Evolutionary conservation across 306 rosid genomes (phyloP).

Genomic region (Glycine soja): DNA sequence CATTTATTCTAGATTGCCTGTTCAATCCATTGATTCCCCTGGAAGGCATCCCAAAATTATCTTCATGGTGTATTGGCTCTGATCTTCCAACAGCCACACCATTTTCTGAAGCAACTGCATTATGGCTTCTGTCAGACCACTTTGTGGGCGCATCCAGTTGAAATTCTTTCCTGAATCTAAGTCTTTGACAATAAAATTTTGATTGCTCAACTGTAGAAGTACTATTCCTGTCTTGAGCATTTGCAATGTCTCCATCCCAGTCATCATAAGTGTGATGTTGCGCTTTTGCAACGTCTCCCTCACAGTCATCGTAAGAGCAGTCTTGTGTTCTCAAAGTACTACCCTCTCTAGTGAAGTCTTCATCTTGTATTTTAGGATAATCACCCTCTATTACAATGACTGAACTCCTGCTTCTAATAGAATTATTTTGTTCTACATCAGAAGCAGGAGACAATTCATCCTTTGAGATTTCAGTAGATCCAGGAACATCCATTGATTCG

Average conservation of each 20-base stretch:
- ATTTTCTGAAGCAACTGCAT: constrained; percentile 68
- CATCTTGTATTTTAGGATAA: constrained; percentile 63
- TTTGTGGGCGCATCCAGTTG: constrained; percentile 67
- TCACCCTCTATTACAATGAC: constrained; percentile 66
- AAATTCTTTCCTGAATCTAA: constrained; percentile 68
- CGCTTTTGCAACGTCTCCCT: constrained; percentile 56
- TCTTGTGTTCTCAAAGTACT: constrained; percentile 55
- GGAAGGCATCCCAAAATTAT: constrained; percentile 63
- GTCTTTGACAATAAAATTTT: constrained; percentile 63
- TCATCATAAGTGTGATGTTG: constrained; percentile 57
- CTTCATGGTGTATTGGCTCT: constrained; percentile 69
- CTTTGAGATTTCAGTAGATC: constrained; percentile 62
- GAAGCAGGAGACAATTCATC: constrained; percentile 63
- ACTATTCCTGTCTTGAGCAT: constrained; percentile 53
- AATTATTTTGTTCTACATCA: constrained; percentile 67
- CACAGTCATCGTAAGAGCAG: constrained; percentile 53
- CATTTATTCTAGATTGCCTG: constrained; percentile 68
- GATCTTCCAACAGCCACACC: constrained; percentile 58
- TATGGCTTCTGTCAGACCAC: constrained; percentile 78
- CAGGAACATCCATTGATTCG: constrained; percentile 58
- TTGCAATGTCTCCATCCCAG: constrained; percentile 60
- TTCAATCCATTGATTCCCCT: constrained; percentile 56
- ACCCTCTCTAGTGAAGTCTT: constrained; percentile 57
- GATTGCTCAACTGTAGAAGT: constrained; percentile 65
- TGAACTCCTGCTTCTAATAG: constrained; percentile 56